Percentiles rank a stretch among this genome's conserved stretches.
Evolutionary conservation across 1,139 yeast genomes (phyloP).

Genomic region (Nadsonia starkeyi-henricii): DNA sequence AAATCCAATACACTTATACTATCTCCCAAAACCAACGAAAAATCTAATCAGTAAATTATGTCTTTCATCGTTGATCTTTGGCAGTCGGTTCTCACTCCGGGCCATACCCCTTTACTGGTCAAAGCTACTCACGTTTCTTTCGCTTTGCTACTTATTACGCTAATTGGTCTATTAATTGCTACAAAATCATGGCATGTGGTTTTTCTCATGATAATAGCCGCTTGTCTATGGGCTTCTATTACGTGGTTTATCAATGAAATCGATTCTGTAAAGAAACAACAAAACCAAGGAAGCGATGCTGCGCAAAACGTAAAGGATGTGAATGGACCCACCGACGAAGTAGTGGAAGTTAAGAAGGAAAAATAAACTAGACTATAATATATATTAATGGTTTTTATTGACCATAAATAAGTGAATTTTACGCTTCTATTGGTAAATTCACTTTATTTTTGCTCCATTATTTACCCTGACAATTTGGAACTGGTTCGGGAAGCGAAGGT

Average conservation of each 20-base stretch:
- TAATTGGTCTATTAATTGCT: constrained; percentile 43
- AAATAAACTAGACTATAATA: not conserved
- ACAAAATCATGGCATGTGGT: constrained; percentile 67
- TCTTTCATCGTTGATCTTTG: constrained; percentile 48
- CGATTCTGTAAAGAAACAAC: constrained; percentile 31
- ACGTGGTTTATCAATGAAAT: constrained; percentile 81
- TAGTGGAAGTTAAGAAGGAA: not conserved
- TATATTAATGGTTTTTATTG: no score
- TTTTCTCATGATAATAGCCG: constrained; percentile 55
- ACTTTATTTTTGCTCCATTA: no score
- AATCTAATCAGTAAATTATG: not conserved
- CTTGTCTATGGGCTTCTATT: constrained; percentile 60
- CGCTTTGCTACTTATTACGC: constrained; percentile 36
- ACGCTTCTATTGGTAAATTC: no score
- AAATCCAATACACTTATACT: no score
- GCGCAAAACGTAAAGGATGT: not conserved
- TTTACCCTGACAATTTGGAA: no score
- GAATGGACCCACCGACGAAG: no score
- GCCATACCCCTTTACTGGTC: constrained; percentile 75
- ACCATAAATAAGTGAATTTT: no score
- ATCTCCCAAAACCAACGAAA: no score
- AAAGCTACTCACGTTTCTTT: constrained; percentile 69
- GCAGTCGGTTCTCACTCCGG: constrained; percentile 91
- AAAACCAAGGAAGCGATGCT: constrained; percentile 6
- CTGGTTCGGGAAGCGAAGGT: no score